Evolutionary conservation across 352 stramenopile species (phyloP).

Genomic region (Phytophthora crassamura): DNA sequence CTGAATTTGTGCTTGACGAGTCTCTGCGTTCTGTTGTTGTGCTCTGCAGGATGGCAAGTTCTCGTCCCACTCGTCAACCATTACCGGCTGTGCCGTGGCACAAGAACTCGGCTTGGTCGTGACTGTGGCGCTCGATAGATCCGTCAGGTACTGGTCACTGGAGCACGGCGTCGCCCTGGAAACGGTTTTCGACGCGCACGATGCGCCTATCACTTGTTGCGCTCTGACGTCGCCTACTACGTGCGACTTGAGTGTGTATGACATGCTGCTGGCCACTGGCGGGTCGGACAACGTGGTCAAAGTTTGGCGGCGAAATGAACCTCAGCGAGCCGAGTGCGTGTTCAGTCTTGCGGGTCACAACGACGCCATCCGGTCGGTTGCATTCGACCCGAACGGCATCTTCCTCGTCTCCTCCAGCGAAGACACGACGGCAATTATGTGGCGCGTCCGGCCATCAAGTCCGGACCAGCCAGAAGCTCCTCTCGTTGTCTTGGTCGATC

Average conservation of each 20-base stretch:
- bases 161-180: conserved; percentile 38
- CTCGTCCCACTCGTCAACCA: conserved; percentile 54
- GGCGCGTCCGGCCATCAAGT: conserved; percentile 56
- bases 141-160: conserved; percentile 58
- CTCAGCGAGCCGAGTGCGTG: conserved; percentile 37
- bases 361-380: conserved; percentile 41
- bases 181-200: conserved; percentile 52
- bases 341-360: conserved; percentile 61
- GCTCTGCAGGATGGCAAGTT: conserved; percentile 40
- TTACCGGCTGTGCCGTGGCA: conserved; percentile 51
- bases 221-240: conserved; percentile 44
- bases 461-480: conserved; percentile 49
- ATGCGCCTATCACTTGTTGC: conserved; percentile 49
- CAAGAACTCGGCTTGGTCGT: conserved; percentile 50
- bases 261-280: conserved; percentile 59
- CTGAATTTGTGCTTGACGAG: neutral
- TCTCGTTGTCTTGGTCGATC: conserved; percentile 36
- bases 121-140: conserved; percentile 56
- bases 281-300: conserved; percentile 74
- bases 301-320: conserved; percentile 44
- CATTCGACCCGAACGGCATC: conserved; percentile 53
- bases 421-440: conserved; percentile 56
- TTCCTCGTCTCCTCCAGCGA: conserved; percentile 65
- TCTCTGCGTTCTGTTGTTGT: neutral
- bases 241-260: conserved; percentile 22